Base-by-base conservation (phyloP, 2,329 filamentous ascomycete species). In the Scleromitrula shiraiana region DNA sequence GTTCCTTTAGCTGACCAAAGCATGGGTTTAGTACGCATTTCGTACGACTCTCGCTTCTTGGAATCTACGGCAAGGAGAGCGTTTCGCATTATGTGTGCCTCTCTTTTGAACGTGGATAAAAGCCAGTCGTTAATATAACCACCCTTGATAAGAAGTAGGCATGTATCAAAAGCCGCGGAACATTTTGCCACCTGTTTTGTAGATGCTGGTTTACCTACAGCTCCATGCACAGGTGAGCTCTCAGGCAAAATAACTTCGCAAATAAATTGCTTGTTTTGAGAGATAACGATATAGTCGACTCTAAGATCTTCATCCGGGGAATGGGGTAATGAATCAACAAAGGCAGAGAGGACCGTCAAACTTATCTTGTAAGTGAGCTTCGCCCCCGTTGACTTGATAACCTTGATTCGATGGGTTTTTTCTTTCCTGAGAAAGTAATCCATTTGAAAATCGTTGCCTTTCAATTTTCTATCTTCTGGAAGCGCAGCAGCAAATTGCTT, bases 111-210 rank as follows among this genome's bases (percentile, higher is more conserved):
- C 0, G 76, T 77, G 0, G 93, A 87, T 47, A 87, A 76, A 2
- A 97, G 72, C 61, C 88, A 71, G 0, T 81, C 75, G 60, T 96
- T 79, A 5, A 98, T 71, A 51, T 83, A 80, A 2, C 77, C 76
- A 45, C 76, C 74, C 50, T 78, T 72, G 40, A 83, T 72, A 14
- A 98, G 72, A 52, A 80, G 64, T 1, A 88, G 63, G 60, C 90
- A 96, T 42, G 85, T 79, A 59, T 89, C 79, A 62, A 91, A 97
- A 0, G 93, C 91, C 3, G 90, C 91, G 0, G 90, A 88, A 55
- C 87, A 88, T 64, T 93, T 94, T 4, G 93, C 91, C 15, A 84
- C 68, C 24, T 81, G 74, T 65, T 95, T 97, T 49, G 75, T 86
- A 7, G 71, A 64, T 47, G 83, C 78, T 0, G 78, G 68, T 7